A percentile compares a stretch with the other conserved stretches of the same genome.
phyloP scores from a whole-genome alignment of 2,329 filamentous ascomycete genomes.

The Colletotrichum sp. region DNA sequence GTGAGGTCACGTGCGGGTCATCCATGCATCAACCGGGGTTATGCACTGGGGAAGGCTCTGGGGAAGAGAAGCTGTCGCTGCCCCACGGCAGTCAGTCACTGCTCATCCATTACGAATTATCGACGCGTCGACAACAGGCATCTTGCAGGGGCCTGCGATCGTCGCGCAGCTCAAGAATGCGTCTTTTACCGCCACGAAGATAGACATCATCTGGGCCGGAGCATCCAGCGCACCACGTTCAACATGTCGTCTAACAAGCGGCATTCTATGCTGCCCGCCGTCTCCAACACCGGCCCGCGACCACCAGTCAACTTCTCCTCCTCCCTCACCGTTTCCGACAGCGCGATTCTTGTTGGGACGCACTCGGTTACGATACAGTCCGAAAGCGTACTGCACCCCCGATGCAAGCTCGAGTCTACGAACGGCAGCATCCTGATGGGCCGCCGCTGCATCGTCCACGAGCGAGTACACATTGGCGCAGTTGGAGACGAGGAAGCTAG shows the following conservation, averaged over 20 bases:
- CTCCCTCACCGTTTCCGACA: conserved; percentile 66
- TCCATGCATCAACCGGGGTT: conserved; percentile 17
- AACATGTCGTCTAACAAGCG: conserved; percentile 54
- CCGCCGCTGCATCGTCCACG: conserved; percentile 81
- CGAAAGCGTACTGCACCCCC: conserved; percentile 85
- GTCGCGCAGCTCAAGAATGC: not conserved
- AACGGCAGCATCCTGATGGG: conserved; percentile 82
- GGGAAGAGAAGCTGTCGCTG: not conserved
- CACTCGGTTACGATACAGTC: conserved; percentile 81
- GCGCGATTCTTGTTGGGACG: conserved; percentile 69
- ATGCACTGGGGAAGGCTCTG: not conserved
- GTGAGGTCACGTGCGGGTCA: not conserved
- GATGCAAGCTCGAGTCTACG: conserved; percentile 78
- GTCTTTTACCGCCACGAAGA: not conserved
- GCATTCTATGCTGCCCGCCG: conserved; percentile 60
- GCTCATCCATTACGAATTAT: not conserved
- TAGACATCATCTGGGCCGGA: conserved; percentile 5
- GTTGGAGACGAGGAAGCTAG: conserved; percentile 32
- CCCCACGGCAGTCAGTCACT: not conserved
- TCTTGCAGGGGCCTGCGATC: not conserved
- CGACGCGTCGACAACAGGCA: not conserved
- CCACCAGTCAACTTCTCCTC: conserved; percentile 68
- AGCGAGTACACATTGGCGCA: conserved; percentile 65
- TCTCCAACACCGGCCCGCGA: conserved; percentile 59
- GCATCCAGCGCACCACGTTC: not conserved